phyloP scores from a whole-genome alignment of 352 stramenopile species.

The Phytophthora kernoviae region DNA sequence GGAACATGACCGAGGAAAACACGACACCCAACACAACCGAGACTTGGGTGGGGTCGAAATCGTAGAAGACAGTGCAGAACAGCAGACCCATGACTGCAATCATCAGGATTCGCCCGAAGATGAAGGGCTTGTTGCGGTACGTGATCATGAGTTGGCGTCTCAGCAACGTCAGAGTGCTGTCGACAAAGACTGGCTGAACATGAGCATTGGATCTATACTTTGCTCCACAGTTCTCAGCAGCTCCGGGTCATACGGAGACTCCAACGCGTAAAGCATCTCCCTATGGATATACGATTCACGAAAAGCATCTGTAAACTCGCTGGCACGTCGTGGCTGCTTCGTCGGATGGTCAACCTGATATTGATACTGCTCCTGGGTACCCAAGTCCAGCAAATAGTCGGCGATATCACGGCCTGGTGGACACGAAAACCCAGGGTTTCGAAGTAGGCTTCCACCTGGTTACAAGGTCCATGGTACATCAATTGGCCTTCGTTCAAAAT shows the following conservation, averaged over 20 bases:
- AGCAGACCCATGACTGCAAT: conserved; percentile 46
- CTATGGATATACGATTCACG: conserved; percentile 15
- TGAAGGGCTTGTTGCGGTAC: conserved; percentile 45
- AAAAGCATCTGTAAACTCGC: conserved; percentile 24
- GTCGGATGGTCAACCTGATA: conserved; percentile 10
- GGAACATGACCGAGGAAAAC: conserved; percentile 81
- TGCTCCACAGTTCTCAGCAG: conserved; percentile 18
- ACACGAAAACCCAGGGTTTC: conserved; percentile 38
- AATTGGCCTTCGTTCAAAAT: conserved; percentile 78
- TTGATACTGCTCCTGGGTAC: conserved; percentile 27
- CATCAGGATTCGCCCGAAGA: conserved; percentile 39
- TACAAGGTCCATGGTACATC: conserved; percentile 62
- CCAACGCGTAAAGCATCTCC: conserved; percentile 16
- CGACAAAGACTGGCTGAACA: conserved; percentile 35
- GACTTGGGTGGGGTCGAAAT: conserved; percentile 39
- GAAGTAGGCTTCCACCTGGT: conserved; percentile 32
- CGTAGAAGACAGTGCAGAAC: conserved; percentile 49
- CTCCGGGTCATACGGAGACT: conserved; percentile 14
- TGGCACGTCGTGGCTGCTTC: conserved; percentile 20
- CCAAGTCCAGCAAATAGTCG: conserved; percentile 29
- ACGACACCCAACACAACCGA: conserved; percentile 70
- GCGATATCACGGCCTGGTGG: conserved; percentile 33
- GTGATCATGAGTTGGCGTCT: conserved; percentile 64
- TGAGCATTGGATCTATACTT: conserved; percentile 33
- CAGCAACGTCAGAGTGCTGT: conserved; percentile 27